These are phyloP conservation scores for Candida methanosorbosa DNA, from an alignment of 805 yeast genomes.

Conservation along the genomic window DNA sequence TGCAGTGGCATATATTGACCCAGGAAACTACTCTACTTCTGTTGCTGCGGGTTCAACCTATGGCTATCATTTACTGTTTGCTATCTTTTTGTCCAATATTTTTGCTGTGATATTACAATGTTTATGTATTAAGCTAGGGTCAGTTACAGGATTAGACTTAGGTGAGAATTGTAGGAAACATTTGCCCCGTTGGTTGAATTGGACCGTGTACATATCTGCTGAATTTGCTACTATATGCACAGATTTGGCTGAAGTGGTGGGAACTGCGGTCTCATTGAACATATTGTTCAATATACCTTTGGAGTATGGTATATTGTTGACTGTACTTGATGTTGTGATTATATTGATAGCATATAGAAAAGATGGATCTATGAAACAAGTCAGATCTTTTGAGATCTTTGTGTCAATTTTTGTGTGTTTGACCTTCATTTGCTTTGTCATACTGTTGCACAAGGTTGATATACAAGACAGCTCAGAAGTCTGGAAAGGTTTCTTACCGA, in stretches of 20 bases:
- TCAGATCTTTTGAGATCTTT: conserved; percentile 69
- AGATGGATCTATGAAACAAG: conserved; percentile 65
- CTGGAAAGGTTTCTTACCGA: conserved; percentile 63
- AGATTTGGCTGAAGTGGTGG: conserved; percentile 90
- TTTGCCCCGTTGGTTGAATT: conserved; percentile 59
- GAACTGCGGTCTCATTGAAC: conserved; percentile 80
- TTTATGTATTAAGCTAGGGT: conserved; percentile 76
- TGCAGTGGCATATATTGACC: conserved; percentile 88
- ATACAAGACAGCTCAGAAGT: conserved; percentile 46
- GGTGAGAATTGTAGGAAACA: conserved; percentile 76
- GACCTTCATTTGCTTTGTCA: conserved; percentile 67
- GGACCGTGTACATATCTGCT: conserved; percentile 58
- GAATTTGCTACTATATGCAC: conserved; percentile 88
- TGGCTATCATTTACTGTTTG: conserved; percentile 63
- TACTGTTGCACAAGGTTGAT: conserved; percentile 54
- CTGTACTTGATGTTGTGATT: conserved; percentile 74
- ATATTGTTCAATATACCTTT: conserved; percentile 71
- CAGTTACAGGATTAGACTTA: conserved; percentile 82
- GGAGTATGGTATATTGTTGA: conserved; percentile 63
- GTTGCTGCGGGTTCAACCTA: conserved; percentile 83
- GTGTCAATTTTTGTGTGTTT: conserved; percentile 63
- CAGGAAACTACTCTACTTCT: conserved; percentile 88
- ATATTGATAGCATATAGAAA: conserved; percentile 74
- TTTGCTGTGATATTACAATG: conserved; percentile 81
- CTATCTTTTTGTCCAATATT: conserved; percentile 67